Base-by-base conservation (phyloP, 306 rosid genomes). In the Gleditsia sinensis region DNA sequence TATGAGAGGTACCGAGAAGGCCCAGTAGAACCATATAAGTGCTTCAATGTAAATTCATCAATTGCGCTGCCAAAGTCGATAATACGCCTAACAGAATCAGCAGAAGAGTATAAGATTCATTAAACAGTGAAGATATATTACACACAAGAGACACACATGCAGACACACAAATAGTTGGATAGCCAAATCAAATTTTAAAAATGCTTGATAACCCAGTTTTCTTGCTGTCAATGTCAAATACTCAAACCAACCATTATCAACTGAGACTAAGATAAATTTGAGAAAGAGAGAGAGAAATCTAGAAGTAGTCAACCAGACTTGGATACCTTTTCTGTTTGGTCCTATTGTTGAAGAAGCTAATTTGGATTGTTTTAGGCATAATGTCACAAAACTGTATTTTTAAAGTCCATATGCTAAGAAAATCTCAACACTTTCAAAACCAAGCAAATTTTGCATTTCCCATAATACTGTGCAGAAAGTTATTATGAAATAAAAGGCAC, bases 61-160 rank as follows among this genome's bases (percentile, higher is more conserved):
- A 91, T 63, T 72, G 93, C 94, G 85, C 98, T 91, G 80, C 98
- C 98, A 24, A 94, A 91, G 88, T 94, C 98, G 39, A 94, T 94
- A 69, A 86, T 77, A 21, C 85, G 87, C 85, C 87, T 86, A 58
- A 66, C 40, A 21, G 56, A 74, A 80, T 58, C 13, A 55, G 59
- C 36, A 69, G 48, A 82, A 65, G 23, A 67, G 32, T 14, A 70
- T 67, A 34, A 37, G 49, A 78, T 49, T 64, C 76, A 13, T 20
- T 49, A 63, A n/a, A 28, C 27, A 78, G 54, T 33, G 67, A 36
- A 48, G 36, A 28, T 27, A 73, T 54, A 50, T 53, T 39, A 39
- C 16, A 63, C 56, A n/a, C n/a, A n/a, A 37, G 28, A 14, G 1
- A 39, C 2, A 64, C 16, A 40, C 1, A 60, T 42, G 10, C 24